Percentiles rank a stretch among this genome's conserved stretches.
phyloP scores from a whole-genome alignment of 306 rosid genomes.

The Senna siamea region DNA sequence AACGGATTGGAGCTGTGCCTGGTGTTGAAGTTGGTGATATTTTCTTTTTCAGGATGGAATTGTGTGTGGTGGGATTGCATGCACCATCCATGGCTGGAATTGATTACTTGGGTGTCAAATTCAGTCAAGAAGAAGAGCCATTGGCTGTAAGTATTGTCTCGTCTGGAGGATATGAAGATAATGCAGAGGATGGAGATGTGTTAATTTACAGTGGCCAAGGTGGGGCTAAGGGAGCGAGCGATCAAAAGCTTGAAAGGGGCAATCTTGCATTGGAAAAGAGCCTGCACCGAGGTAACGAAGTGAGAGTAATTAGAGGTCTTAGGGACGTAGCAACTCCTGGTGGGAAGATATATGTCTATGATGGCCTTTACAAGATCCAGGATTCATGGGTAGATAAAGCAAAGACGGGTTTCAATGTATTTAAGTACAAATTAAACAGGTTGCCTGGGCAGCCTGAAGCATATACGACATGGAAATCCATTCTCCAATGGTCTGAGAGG shows the following conservation, averaged over 20 bases:
- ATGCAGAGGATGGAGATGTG: constrained; percentile 70
- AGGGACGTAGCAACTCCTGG: constrained; percentile 59
- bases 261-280: constrained; percentile 92
- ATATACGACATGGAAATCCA: constrained; percentile 69
- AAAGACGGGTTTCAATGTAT: constrained; percentile 76
- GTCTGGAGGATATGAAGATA: constrained; percentile 91
- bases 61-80: constrained; percentile 84
- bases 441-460: constrained; percentile 75
- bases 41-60: constrained; percentile 82
- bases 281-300: constrained; percentile 72
- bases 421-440: constrained; percentile 73
- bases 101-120: constrained; percentile 74
- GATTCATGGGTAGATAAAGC: constrained; percentile 88
- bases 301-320: constrained; percentile 84
- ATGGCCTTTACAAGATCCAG: constrained; percentile 85
- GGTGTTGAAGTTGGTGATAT: constrained; percentile 94
- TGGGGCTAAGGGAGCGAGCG: constrained; percentile 72
- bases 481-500: constrained; percentile 77
- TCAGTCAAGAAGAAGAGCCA: constrained; percentile 76
- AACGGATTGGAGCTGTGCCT: constrained; percentile 70
- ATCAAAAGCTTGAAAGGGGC: constrained; percentile 98
- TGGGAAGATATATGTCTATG: constrained; percentile 87
- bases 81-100: constrained; percentile 94
- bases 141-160: constrained; percentile 93
- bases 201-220: constrained; percentile 95